Conservation (phyloP, 257 asterid species). For the Forsythia suspensa region DNA sequence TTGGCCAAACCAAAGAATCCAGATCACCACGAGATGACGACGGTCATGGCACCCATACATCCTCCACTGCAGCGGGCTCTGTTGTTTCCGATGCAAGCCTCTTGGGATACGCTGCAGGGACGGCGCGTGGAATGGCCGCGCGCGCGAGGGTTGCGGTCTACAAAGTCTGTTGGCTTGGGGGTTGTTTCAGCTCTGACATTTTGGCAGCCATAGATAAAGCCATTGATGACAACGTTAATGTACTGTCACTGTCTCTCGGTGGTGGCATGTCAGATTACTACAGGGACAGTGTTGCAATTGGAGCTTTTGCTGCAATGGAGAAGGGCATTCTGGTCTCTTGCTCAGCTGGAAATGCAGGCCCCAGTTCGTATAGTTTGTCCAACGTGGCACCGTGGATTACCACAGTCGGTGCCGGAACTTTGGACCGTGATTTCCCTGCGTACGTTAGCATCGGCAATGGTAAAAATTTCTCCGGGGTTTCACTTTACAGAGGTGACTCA, state of each 20-base stretch:
- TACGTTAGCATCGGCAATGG: conserved; percentile 75
- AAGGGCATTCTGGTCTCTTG: conserved; percentile 80
- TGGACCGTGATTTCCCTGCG: conserved; percentile 94
- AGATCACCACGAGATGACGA: conserved; percentile 88
- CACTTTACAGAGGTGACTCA: conserved; percentile 45
- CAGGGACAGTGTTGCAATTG: conserved; percentile 62
- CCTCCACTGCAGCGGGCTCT: conserved; percentile 82
- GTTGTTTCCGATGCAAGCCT: conserved; percentile 65
- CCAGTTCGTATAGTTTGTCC: conserved; percentile 52
- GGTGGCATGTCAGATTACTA: conserved; percentile 64
- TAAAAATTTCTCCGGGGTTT: conserved; percentile 67
- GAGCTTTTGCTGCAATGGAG: conserved; percentile 83
- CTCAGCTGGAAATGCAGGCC: conserved; percentile 90
- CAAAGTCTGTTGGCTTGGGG: conserved; percentile 85
- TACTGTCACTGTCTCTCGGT: conserved; percentile 76
- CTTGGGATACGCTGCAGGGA: conserved; percentile 74
- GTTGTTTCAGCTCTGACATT: conserved; percentile 84
- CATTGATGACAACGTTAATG: conserved; percentile 66
- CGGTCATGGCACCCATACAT: conserved; percentile 94
- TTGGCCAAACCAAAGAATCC: conserved; percentile 63
- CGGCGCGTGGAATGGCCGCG: conserved; percentile 95
- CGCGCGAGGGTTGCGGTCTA: conserved; percentile 72
- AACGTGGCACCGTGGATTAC: conserved; percentile 93
- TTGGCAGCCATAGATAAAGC: conserved; percentile 84
- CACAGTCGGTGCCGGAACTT: conserved; percentile 88